Conservation (phyloP, 768 basidiomycete species). For the Trametes coccinea region DNA sequence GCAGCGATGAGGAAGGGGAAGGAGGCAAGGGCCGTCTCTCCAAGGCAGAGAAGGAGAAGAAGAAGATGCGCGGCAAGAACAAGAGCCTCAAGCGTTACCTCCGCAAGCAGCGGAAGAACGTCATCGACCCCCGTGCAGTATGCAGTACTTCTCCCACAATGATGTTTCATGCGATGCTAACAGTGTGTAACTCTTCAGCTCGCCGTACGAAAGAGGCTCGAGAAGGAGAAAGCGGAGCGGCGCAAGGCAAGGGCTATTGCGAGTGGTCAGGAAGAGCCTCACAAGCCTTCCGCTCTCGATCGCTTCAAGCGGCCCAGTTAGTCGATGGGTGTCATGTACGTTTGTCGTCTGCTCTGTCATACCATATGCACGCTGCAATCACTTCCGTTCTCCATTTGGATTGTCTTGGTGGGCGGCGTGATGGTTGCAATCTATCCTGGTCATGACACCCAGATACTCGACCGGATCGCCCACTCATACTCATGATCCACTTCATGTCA, state of each 20-base stretch:
- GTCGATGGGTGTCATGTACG: not conserved
- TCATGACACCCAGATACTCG: not conserved
- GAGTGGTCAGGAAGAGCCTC: constrained; percentile 26
- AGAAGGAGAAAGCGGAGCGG: constrained; percentile 37
- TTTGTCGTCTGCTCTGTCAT: not conserved
- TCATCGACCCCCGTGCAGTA: constrained; percentile 81
- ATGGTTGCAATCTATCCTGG: not conserved
- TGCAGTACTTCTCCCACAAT: constrained; percentile 24
- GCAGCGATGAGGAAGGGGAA: constrained; percentile 41
- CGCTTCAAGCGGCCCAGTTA: constrained; percentile 34
- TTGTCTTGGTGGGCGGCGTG: too few relatives aligned
- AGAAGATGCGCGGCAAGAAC: constrained; percentile 84
- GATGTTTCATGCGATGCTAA: constrained; percentile 27
- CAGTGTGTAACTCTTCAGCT: constrained; percentile 38
- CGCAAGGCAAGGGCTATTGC: constrained; percentile 30
- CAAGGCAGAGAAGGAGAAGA: constrained; percentile 57
- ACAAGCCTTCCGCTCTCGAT: constrained; percentile 40
- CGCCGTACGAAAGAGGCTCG: constrained; percentile 43
- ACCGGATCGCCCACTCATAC: not conserved
- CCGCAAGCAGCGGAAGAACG: constrained; percentile 92
- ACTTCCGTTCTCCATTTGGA: not conserved
- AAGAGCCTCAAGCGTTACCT: constrained; percentile 86
- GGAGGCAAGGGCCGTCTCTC: constrained; percentile 33
- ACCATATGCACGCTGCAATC: not conserved
- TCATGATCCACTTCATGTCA: not conserved